Base-by-base conservation (phyloP, 805 yeast genomes). In the Metschnikowia peoriensis region DNA sequence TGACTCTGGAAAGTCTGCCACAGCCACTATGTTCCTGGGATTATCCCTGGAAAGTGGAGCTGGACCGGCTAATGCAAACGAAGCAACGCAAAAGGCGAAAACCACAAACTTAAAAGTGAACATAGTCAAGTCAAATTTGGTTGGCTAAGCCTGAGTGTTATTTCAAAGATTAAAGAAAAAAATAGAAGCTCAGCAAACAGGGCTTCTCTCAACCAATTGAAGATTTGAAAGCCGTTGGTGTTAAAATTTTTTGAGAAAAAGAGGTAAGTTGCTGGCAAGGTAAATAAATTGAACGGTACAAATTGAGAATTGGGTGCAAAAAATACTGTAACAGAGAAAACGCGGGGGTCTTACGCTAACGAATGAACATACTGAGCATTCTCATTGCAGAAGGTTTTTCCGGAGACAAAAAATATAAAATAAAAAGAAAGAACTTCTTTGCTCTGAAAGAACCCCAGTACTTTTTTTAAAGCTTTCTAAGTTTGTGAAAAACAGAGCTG, bases 11-110 rank as follows among this genome's bases (percentile, higher is more conserved):
- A 84, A 76, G 60, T 81, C 83, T 4, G 87, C 89, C 61, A 80
- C 71, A 28, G 83, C 86, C 47, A 80, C 73, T 27, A 77, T 72
- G 52, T 73, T 72, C 41, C 70, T 73, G 7, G 85, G 83, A 57
- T 82, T 80, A 56, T 73, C 76, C 29, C 66, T 69, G 55, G 74
- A 70, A 47, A 66, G 66, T n/a, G 86, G 85, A 1, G 88, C 88
- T 50, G 71, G 67, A 22, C 61, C 73, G 7, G 77, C 81, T 28
- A 28, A 22, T 2, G 39, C 55, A 27, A 38, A 27, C 41, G 49
- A 28, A 7, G 37, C 34, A 15, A 44, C 6, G 51, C 46, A 27
- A 38, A 41, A 32, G 17, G 27, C 38, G 39, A 50, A 44, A 28
- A 46, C 32, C 44, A 42, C 39, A 27, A 50, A 43, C 14, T 32